Percentiles rank a stretch among this genome's conserved stretches.
These are phyloP conservation scores for Rhodotorula sp. DNA, from an alignment of 1,284 basidiomycete species.

Conservation along the genomic window DNA sequence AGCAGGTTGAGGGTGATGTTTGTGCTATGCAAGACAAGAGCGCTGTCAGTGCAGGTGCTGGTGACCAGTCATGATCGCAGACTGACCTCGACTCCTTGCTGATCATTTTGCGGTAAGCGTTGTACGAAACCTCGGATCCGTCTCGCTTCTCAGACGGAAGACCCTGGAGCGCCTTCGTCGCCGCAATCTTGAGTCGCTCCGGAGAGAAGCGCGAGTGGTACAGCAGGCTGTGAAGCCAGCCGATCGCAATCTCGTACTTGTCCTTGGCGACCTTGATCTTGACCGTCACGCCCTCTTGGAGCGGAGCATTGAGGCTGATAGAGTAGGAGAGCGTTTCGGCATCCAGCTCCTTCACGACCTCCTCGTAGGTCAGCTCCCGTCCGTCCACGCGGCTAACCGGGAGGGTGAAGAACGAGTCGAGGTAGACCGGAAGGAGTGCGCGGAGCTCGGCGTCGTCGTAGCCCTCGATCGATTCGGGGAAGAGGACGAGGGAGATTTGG, in stretches of 20 bases:
- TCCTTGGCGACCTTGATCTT: constrained; percentile 78
- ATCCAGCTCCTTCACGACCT: constrained; percentile 86
- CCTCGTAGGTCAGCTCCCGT: constrained; percentile 72
- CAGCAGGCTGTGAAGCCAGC: constrained; percentile 88
- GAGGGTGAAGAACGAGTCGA: constrained; percentile 83
- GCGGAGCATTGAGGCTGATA: constrained; percentile 61
- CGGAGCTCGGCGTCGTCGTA: constrained; percentile 56
- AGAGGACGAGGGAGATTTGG: constrained; percentile 67
- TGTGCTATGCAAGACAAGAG: constrained; percentile 57
- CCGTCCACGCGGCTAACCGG: constrained; percentile 74
- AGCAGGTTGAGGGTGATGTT: constrained; percentile 70
- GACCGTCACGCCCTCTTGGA: constrained; percentile 73
- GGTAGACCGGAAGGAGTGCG: constrained; percentile 66
- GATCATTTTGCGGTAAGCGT: constrained; percentile 67
- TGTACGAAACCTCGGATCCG: constrained; percentile 73
- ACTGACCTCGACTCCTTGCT: constrained; percentile 46
- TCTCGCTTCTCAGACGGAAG: constrained; percentile 92
- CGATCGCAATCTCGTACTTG: constrained; percentile 76
- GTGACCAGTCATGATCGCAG: background rate
- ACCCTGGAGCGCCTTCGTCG: constrained; percentile 86
- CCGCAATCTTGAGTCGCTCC: constrained; percentile 78
- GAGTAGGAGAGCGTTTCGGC: constrained; percentile 88
- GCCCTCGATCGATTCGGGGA: constrained; percentile 62
- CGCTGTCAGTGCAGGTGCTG: too few relatives aligned
- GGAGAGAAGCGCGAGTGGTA: constrained; percentile 76